Base-by-base conservation (phyloP, 83 land plant genomes). In the Larix sibirica region DNA sequence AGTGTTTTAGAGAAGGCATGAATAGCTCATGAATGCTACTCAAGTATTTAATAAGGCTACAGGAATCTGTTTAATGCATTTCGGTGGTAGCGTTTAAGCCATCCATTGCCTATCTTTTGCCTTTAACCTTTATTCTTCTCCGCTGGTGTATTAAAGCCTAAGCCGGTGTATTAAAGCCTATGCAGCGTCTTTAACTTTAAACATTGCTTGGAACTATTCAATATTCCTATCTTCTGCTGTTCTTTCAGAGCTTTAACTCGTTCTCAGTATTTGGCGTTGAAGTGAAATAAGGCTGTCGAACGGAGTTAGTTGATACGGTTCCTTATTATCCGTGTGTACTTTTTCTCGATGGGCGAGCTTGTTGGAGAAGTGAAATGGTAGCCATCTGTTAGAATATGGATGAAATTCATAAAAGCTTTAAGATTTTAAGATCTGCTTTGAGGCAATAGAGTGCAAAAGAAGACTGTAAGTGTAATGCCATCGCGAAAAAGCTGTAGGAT, bases 71-170 rank as follows among this genome's bases (percentile, higher is more conserved):
- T n/a, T n/a, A 9, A 73, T 42, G 24, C 47, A 33, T 70, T 70
- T 70, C 7, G 74, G 40, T 33, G 74, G 40, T 33, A 18, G 7
- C 33, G 3, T 31, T 36, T 33, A 36, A 70, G 17, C 40, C 40
- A 36, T 33, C 56, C 50, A 40, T 8, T 17, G 4, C 10, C 4
- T 38, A 20, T n/a, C 54, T 73, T 8, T 44, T 13, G 8, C 7
- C 77, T 73, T 73, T 73, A 73, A 47, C 77, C 77, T 73, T 73
- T 73, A 73, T 42, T 73, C 77, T 3, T 26, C 28, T 24, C 31
- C 36, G 31, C 16, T 24, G 16, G 6, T 54, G 58, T 54, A 2
- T 54, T 54, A 12, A 54, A 54, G 16, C 3, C 58, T 54, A 54
- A 16, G 58, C 58, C 58, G 58, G 14, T 54, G 58, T 54, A 54